Conservation (phyloP, 192 early-diverging fungal species). For the Mycoemilia scoparia region DNA sequence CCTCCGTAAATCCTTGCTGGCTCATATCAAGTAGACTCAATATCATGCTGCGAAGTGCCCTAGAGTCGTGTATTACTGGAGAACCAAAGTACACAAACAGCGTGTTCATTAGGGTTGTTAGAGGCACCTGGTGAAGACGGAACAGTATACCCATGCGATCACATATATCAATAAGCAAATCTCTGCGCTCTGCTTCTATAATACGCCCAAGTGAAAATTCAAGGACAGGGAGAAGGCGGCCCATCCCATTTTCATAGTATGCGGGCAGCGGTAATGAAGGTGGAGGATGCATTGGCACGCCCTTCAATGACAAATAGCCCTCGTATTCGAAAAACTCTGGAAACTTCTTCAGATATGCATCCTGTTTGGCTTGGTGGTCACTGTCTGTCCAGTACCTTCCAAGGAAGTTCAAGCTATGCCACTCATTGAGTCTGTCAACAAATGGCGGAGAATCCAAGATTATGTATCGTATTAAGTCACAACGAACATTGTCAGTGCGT, state of each 20-base stretch:
- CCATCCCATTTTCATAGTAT: constrained; percentile 49
- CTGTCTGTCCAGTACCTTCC: constrained; percentile 55
- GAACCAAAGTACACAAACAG: constrained; percentile 50
- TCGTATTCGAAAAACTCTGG: constrained; percentile 64
- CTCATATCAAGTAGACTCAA: constrained; percentile 37
- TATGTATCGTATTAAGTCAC: constrained; percentile 30
- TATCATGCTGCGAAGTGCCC: constrained; percentile 31
- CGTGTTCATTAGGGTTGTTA: constrained; percentile 46
- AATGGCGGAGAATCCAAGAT: constrained; percentile 34
- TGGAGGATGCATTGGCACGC: constrained; percentile 34
- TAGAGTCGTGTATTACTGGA: constrained; percentile 34
- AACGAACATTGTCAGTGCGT: constrained; percentile 24
- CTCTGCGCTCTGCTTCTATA: constrained; percentile 43
- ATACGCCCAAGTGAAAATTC: constrained; percentile 46
- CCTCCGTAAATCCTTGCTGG: constrained; percentile 27
- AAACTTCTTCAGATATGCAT: constrained; percentile 38
- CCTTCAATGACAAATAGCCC: constrained; percentile 30
- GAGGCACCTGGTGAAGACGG: constrained; percentile 40
- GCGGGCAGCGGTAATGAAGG: constrained; percentile 39
- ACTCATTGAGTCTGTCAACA: constrained; percentile 35
- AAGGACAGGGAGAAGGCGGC: constrained; percentile 43
- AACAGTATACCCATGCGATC: constrained; percentile 42
- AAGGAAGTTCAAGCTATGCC: constrained; percentile 42
- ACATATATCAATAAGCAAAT: constrained; percentile 37
- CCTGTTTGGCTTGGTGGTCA: constrained; percentile 41